phyloP scores from a whole-genome alignment of 805 yeast genomes.

The Candida germanica region DNA sequence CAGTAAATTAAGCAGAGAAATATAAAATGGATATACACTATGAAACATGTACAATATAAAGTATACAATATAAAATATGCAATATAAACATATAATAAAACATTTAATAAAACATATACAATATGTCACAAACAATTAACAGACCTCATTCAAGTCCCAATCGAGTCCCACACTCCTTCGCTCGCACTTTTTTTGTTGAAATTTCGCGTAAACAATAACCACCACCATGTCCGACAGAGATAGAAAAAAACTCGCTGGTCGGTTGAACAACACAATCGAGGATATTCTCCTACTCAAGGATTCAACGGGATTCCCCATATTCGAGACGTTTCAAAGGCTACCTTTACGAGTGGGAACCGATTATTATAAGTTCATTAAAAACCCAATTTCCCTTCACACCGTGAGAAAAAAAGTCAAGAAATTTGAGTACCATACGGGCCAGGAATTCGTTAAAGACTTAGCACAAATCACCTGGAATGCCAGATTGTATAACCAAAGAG shows the following conservation, averaged over 20 bases:
- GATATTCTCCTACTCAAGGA: constrained; percentile 41
- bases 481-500: constrained; percentile 71
- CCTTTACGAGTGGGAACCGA: constrained; percentile 74
- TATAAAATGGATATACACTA: too few species aligned
- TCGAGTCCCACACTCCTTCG: too few species aligned
- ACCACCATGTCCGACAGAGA: constrained; percentile 28
- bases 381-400: constrained; percentile 79
- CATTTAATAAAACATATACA: too few species aligned
- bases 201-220: too few species aligned
- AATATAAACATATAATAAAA: too few species aligned
- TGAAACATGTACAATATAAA: too few species aligned
- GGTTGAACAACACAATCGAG: constrained; percentile 33
- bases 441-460: constrained; percentile 70
- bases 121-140: neutral
- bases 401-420: constrained; percentile 47
- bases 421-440: constrained; percentile 55
- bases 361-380: constrained; percentile 72
- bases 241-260: constrained; percentile 32
- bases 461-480: constrained; percentile 92
- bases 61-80: too few species aligned
- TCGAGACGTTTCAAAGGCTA: constrained; percentile 62
- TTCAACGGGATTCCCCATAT: constrained; percentile 42
- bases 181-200: too few species aligned
- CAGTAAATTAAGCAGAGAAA: too few species aligned
- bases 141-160: too few species aligned